Evolutionary conservation across 306 rosid species (phyloP).

Genomic region (Acacia crassicarpa): DNA sequence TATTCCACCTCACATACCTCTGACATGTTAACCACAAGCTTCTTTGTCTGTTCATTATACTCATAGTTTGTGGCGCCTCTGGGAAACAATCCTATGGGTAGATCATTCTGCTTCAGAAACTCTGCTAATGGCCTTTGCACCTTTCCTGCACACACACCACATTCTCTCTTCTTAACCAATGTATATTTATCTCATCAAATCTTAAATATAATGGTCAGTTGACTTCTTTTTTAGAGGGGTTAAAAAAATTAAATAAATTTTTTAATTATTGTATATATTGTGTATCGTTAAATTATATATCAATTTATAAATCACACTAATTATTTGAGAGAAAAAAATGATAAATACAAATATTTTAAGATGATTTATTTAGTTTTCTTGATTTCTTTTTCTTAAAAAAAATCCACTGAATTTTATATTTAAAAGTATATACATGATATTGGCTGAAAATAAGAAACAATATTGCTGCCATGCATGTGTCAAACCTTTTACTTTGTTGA

Average conservation of each 20-base stretch:
- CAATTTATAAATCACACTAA: too few relatives aligned
- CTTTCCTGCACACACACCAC: conserved; percentile 55
- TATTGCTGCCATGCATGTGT: not conserved
- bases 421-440: not conserved
- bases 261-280: too few relatives aligned
- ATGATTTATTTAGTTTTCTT: too few relatives aligned
- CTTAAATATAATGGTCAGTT: too few relatives aligned
- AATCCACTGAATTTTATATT: too few relatives aligned
- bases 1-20: conserved; percentile 77
- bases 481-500: conserved; percentile 82
- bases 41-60: conserved; percentile 68
- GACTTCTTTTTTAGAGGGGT: too few relatives aligned
- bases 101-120: conserved; percentile 79
- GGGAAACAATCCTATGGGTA: conserved; percentile 86
- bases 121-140: conserved; percentile 90
- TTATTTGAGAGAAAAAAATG: too few relatives aligned
- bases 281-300: too few relatives aligned
- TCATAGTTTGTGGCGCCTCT: conserved; percentile 92
- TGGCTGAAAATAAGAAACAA: not conserved
- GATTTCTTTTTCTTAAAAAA: too few relatives aligned
- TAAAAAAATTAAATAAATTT: too few relatives aligned
- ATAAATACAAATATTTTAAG: too few relatives aligned
- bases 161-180: not conserved
- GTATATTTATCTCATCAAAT: too few relatives aligned
- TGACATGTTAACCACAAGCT: conserved; percentile 69